Conservation (phyloP, 106 monocot species). For the Platanthera guangdongensis region DNA sequence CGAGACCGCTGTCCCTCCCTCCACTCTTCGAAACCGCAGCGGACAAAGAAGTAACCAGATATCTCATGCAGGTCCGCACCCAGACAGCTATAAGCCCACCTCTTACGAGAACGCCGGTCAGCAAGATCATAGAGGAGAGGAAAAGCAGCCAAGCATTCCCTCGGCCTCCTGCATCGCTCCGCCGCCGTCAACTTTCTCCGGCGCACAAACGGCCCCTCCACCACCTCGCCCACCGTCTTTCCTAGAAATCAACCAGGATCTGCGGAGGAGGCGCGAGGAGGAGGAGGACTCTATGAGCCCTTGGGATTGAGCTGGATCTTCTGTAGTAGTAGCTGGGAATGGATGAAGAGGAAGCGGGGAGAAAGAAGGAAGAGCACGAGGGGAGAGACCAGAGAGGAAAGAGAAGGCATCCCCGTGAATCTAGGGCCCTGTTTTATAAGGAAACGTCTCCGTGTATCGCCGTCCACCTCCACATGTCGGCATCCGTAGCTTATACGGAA, state of each 20-base stretch:
- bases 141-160: not conserved
- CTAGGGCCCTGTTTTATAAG: constrained; percentile 8
- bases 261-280: not conserved
- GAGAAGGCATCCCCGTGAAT: constrained; percentile 5
- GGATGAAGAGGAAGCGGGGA: not conserved
- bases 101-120: not conserved
- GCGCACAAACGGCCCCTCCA: not conserved
- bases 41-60: constrained; percentile 5
- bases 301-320: not conserved
- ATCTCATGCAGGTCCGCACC: constrained; percentile 12
- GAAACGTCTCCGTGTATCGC: not conserved
- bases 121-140: constrained; percentile 20
- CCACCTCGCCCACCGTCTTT: not conserved
- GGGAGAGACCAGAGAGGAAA: not conserved
- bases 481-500: not conserved
- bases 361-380: not conserved
- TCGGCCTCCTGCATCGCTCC: constrained; percentile 4
- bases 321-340: not conserved
- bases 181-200: too few species aligned
- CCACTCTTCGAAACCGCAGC: constrained; percentile 1
- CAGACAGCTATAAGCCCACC: not conserved
- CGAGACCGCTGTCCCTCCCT: constrained; percentile 19
- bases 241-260: not conserved
- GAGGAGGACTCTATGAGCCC: not conserved
- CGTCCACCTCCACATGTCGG: not conserved